Conservation (phyloP, 2,329 filamentous ascomycete genomes). For the Juglanconis oblonga region DNA sequence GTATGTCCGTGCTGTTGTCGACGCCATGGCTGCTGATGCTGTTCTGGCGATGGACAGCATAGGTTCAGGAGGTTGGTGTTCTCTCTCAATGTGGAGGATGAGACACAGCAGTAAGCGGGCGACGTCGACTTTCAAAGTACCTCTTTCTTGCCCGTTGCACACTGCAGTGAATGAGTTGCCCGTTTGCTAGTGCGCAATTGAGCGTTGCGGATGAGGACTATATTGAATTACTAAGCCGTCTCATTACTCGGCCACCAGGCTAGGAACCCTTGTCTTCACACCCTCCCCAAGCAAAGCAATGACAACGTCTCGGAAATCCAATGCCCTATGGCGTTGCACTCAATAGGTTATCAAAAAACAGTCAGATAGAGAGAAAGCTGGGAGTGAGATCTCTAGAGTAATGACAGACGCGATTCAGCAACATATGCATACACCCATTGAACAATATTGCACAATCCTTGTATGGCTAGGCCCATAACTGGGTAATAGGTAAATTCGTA, state of each 20-base stretch:
- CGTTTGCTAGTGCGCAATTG: slow-evolving; percentile 2
- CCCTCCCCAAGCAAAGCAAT: not conserved
- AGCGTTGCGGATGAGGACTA: not conserved
- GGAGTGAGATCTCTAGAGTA: too few relatives aligned
- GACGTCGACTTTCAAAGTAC: too few relatives aligned
- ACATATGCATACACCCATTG: too few relatives aligned
- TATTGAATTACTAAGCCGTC: not conserved
- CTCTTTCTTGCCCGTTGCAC: not conserved
- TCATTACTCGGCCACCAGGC: not conserved
- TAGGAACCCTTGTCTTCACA: not conserved
- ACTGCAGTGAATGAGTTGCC: not conserved
- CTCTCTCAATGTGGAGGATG: too few relatives aligned
- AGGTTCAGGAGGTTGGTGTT: not conserved
- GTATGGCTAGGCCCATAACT: too few relatives aligned
- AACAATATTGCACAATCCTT: too few relatives aligned
- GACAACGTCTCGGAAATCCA: not conserved
- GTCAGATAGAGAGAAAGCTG: too few relatives aligned
- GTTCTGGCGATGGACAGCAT: not conserved
- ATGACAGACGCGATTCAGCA: too few relatives aligned
- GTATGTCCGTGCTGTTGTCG: slow-evolving; percentile 31
- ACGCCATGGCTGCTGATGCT: slow-evolving; percentile 9
- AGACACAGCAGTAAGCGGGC: too few relatives aligned
- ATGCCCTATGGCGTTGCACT: not conserved
- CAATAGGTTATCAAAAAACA: too few relatives aligned
- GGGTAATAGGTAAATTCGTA: too few relatives aligned